phyloP scores from a whole-genome alignment of 2,329 filamentous ascomycete genomes.

The Aspergillus sp. region DNA sequence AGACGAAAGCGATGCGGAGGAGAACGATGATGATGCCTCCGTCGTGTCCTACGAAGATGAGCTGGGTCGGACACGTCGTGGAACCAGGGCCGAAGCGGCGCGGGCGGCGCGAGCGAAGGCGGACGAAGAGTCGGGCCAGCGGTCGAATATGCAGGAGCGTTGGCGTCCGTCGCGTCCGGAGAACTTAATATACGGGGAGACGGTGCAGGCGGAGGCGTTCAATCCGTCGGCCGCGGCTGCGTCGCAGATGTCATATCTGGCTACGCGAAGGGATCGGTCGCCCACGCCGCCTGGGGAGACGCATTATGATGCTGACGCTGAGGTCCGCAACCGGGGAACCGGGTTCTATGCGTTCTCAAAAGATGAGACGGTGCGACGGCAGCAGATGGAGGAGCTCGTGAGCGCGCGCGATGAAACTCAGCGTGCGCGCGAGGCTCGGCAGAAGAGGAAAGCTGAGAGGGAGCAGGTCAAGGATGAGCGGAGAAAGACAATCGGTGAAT shows the following conservation, averaged over 20 bases:
- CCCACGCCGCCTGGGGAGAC: constrained; percentile 74
- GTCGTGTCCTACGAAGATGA: constrained; percentile 89
- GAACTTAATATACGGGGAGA: constrained; percentile 79
- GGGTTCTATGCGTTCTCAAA: constrained; percentile 89
- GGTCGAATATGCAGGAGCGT: constrained; percentile 17
- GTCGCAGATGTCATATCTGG: constrained; percentile 74
- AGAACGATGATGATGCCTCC: constrained; percentile 53
- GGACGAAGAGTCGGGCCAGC: constrained; percentile 20
- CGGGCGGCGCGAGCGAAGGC: constrained; percentile 58
- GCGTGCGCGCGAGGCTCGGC: constrained; percentile 55
- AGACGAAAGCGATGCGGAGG: constrained; percentile 37
- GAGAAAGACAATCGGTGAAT: constrained; percentile 49
- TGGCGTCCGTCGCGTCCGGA: constrained; percentile 56
- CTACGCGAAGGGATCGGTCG: constrained; percentile 73
- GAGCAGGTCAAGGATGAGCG: constrained; percentile 62
- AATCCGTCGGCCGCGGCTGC: constrained; percentile 65
- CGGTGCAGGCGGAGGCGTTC: constrained; percentile 81
- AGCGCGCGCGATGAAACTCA: constrained; percentile 69
- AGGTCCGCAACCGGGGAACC: constrained; percentile 83
- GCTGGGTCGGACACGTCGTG: constrained; percentile 77
- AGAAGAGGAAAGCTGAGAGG: constrained; percentile 59
- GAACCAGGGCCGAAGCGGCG: constrained; percentile 68
- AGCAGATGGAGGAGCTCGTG: constrained; percentile 75
- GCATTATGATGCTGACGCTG: constrained; percentile 82
- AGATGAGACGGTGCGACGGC: constrained; percentile 64